Conservation (phyloP, 768 basidiomycete species). For the Dendrothele bispora region DNA sequence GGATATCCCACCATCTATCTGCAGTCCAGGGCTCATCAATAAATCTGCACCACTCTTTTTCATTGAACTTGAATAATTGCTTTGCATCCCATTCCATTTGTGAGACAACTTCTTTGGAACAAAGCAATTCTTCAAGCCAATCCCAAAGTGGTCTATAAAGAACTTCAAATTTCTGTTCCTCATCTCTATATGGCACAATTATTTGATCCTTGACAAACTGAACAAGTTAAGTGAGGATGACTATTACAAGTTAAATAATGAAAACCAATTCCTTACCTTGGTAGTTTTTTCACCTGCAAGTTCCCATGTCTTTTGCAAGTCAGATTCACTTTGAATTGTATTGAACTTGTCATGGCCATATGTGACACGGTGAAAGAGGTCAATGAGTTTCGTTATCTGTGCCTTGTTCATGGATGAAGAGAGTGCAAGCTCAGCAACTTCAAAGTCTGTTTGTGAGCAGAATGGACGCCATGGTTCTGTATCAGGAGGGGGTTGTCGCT, state of each 20-base stretch:
- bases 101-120: conserved; percentile 19
- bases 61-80: conserved; percentile 27
- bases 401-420: conserved; percentile 18
- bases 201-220: conserved; percentile 18
- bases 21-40: conserved; percentile 39
- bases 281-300: conserved; percentile 7
- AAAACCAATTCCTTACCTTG: not conserved
- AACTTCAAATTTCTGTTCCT: conserved; percentile 17
- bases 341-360: conserved; percentile 14
- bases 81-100: conserved; percentile 33
- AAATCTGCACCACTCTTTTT: conserved; percentile 19
- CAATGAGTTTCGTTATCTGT: conserved; percentile 17
- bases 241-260: not conserved
- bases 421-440: conserved; percentile 25
- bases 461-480: conserved; percentile 34
- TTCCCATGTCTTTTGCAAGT: conserved; percentile 21
- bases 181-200: conserved; percentile 15
- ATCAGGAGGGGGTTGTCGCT: too few species aligned
- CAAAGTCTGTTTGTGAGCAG: conserved; percentile 23
- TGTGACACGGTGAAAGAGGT: conserved; percentile 14
- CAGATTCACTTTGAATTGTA: conserved; percentile 13
- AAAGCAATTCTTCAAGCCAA: conserved; percentile 27
- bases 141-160: conserved; percentile 21
- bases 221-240: conserved; percentile 9
- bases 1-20: conserved; percentile 33